Conservation (phyloP, 495 filamentous ascomycete genomes). For the Podospora pseudoanserina region DNA sequence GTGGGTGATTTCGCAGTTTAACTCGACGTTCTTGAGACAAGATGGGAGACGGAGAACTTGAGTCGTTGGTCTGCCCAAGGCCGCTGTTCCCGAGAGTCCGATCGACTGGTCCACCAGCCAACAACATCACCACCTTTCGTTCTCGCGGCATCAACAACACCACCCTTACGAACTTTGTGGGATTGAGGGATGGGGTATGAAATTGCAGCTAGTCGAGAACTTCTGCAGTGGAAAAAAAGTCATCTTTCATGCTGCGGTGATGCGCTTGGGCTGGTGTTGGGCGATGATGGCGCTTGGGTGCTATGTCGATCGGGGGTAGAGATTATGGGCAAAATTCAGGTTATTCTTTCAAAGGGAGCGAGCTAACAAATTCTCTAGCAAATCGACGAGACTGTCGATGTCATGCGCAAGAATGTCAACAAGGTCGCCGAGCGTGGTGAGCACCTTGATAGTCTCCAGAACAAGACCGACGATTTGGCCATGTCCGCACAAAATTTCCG, state of each 20-base stretch:
- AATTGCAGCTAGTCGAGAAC: background rate
- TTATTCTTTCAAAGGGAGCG: background rate
- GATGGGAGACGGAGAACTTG: background rate
- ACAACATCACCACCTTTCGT: background rate
- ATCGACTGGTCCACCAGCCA: background rate
- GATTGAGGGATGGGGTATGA: background rate
- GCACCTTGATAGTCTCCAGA: constrained; percentile 81
- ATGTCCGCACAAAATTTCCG: constrained; percentile 90
- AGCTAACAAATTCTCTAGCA: constrained; percentile 54
- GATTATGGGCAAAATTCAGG: background rate
- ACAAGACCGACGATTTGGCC: constrained; percentile 93
- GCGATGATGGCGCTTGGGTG: background rate
- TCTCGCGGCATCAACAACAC: background rate
- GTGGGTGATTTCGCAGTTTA: constrained; percentile 50
- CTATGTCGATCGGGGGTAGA: background rate
- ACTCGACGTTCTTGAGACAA: background rate
- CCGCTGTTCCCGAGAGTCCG: background rate
- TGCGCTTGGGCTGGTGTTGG: background rate
- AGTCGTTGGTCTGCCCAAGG: background rate
- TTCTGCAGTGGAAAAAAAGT: background rate
- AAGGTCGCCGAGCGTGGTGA: constrained; percentile 90
- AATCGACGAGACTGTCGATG: constrained; percentile 91
- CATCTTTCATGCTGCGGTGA: background rate
- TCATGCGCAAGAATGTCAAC: constrained; percentile 93
- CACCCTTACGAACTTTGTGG: background rate